Base-by-base conservation (phyloP, 768 basidiomycete species). In the Calocera cornea region DNA sequence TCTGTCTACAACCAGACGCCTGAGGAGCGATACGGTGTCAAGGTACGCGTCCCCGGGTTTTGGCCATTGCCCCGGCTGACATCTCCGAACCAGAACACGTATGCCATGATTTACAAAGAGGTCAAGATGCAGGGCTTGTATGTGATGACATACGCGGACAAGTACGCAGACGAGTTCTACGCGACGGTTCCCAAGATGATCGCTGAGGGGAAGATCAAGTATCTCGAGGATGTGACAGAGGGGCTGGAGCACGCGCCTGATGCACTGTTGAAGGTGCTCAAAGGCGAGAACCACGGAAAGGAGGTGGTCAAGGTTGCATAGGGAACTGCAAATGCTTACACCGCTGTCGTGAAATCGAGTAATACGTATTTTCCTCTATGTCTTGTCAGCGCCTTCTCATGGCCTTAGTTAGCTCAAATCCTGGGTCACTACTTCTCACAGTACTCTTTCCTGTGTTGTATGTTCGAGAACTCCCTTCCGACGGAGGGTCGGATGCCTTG, bases 121-220 rank as follows among this genome's bases (percentile, higher is more conserved):
- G 76, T 83, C 68, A 77, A 74, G 14, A 72, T 84, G 12, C 69
- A 74, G n/a, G 83, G 83, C 0, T 83, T 86, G 73, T 74, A 82
- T 63, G 75, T 80, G 14, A 69, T 72, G 54, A 73, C 77, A 65
- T 75, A 75, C 67, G 72, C 66, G 49, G 44, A 60, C n/a, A 81
- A 81, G 70, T 79, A 81, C 72, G 50, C 65, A 1, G 74, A 75
- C 7, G 79, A 76, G 5, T 86, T 86, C 74, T 79, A 78, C 64
- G 72, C 72, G 11, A 76, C 73, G 2, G 65, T 85, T 1, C 80
- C 83, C 2, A 71, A 73, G 2, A 74, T 76, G 47, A 70, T 85
- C 34, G 80, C 77, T 2, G 76, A 72, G 1, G 83, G 84, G 1
- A 78, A 83, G 71, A 68, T 84, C 64, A 82, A 81, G 72, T 78